Evolutionary conservation across 441 rosid species (phyloP), one percentile per base, ranked within the genome.

Genomic region (Kokia cookei): DNA sequence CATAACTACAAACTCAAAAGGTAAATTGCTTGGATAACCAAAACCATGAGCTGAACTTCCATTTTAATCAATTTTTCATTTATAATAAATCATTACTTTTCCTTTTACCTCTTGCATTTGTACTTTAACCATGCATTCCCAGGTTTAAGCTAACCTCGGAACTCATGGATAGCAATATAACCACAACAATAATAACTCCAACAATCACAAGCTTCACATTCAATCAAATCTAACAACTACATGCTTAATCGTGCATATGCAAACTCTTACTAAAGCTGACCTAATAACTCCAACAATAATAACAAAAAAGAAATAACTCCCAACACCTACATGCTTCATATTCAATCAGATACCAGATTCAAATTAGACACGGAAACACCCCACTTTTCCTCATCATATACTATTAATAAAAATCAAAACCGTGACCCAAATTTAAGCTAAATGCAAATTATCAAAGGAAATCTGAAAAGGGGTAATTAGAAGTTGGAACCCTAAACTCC

Each of bases 301-400:
- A 64, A 7, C 47, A 4, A 43, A 43, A 10, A 43, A 43, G 24
- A 40, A 64, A 42, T 9, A 63, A 43, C 22, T 24, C 70, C 70
- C 47, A 65, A 65, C 15, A 65, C 26, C 32, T 17, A 45, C 2
- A 12, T 13, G 13, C 48, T 29, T 54, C 32, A 27, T 10, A 50
- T 68, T 29, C 63, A 70, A 54, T 19, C 73, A 54, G 51, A 35
- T 69, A 19, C 67, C 26, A 59, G 55, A 45, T 72, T 58, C 65
- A 42, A 57, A 12, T 26, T 2, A 57, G 59, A 22, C 17, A 57
- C 2, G 27, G 13, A 27, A 42, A 7, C 13, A 58, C 17, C 53
- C 40, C 40, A 71, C 27, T 13, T 3, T 15, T 67, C 22, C n/a
- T 22, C 53, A 8, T 43, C 74, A 40, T 43, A 71, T 71, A n/a